These are phyloP conservation scores for Eruca vesicaria DNA, from an alignment of 441 rosid genomes.

Conservation along the genomic window DNA sequence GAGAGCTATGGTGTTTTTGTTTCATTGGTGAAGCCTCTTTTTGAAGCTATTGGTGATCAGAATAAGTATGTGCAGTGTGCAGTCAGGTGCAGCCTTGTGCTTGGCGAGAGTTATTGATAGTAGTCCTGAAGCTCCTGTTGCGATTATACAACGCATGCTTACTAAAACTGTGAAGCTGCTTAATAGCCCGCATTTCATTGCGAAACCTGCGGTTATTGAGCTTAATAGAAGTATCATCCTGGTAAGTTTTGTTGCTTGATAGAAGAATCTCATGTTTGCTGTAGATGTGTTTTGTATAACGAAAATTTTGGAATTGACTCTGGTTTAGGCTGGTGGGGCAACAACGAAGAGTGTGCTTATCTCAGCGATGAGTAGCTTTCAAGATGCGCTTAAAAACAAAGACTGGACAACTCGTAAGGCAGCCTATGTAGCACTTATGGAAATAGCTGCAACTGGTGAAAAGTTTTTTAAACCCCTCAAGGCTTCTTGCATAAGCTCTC, in stretches of 20 bases:
- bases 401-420: constrained; percentile 97
- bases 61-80: constrained; percentile 81
- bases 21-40: constrained; percentile 69
- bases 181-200: constrained; percentile 76
- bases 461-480: constrained; percentile 63
- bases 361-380: constrained; percentile 69
- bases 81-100: constrained; percentile 84
- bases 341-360: constrained; percentile 52
- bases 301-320: background rate
- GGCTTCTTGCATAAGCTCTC: constrained; percentile 69
- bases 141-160: constrained; percentile 76
- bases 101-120: constrained; percentile 76
- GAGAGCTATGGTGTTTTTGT: constrained; percentile 53
- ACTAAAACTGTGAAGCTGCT: constrained; percentile 71
- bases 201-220: constrained; percentile 82
- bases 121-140: constrained; percentile 56
- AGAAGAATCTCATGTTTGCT: constrained; percentile 4
- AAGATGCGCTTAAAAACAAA: constrained; percentile 68
- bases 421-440: constrained; percentile 72
- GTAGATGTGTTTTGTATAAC: background rate
- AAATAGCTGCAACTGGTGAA: constrained; percentile 73
- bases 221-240: constrained; percentile 71
- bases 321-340: constrained; percentile 89
- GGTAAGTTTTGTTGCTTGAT: constrained; percentile 40
- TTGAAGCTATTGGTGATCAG: constrained; percentile 93